Percentiles rank a stretch among this genome's conserved stretches.
Conservation (phyloP, 805 yeast genomes). For the Wickerhamiella slavikovae region DNA sequence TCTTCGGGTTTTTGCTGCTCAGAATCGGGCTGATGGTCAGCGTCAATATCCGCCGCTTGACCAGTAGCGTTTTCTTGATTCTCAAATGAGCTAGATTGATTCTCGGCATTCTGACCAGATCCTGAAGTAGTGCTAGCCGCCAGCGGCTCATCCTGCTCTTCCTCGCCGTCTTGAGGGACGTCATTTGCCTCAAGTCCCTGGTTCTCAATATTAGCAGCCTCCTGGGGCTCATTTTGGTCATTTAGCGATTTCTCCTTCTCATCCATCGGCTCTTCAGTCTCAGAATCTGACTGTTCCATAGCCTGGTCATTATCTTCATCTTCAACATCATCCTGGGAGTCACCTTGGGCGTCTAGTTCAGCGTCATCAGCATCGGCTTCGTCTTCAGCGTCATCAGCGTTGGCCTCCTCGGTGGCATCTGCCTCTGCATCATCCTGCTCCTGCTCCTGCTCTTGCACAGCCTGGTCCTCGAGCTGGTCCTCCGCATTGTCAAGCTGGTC, state of each 20-base stretch:
- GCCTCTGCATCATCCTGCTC: conserved; percentile 9
- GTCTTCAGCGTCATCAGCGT: conserved; percentile 15
- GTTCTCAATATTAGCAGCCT: conserved; percentile 15
- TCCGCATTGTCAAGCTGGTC: conserved; percentile 16
- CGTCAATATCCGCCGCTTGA: conserved; percentile 34
- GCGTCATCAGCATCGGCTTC: conserved; percentile 12
- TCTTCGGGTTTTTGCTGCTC: conserved; percentile 15
- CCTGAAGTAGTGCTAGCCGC: conserved; percentile 14
- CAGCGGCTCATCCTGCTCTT: conserved; percentile 20
- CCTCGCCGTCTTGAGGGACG: conserved; percentile 56
- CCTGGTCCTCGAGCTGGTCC: conserved; percentile 17
- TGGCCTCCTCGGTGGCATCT: conserved; percentile 15
- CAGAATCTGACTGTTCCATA: conserved; percentile 12
- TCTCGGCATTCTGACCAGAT: too few species aligned
- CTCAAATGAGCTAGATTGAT: too few species aligned
- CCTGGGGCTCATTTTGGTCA: conserved; percentile 14
- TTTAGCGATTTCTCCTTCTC: conserved; percentile 18
- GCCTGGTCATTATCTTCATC: conserved; percentile 15
- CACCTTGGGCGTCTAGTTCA: conserved; percentile 16
- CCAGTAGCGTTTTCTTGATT: conserved; percentile 27
- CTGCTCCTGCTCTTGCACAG: conserved; percentile 8
- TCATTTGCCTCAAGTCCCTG: conserved; percentile 31
- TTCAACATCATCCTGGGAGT: conserved; percentile 4
- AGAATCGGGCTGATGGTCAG: conserved; percentile 11
- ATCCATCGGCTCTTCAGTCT: conserved; percentile 12